Percentiles rank a stretch among this genome's conserved stretches.
phyloP scores from a whole-genome alignment of 768 basidiomycete genomes.

The Tulasnella sp. region DNA sequence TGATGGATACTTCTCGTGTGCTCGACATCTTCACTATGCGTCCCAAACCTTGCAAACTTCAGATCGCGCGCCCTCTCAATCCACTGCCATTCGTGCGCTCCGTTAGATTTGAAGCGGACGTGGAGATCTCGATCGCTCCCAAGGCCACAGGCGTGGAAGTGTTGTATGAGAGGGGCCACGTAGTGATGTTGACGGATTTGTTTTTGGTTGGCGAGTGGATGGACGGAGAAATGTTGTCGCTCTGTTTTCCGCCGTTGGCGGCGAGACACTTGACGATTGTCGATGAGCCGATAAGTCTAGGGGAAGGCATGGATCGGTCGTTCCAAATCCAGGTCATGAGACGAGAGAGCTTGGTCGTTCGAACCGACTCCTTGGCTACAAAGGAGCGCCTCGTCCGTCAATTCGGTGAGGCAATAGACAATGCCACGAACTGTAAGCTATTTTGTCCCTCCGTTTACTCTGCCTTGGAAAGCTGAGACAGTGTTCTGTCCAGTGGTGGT shows the following conservation, averaged over 20 bases:
- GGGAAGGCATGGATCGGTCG: constrained; percentile 49
- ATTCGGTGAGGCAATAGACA: constrained; percentile 42
- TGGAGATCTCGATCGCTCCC: constrained; percentile 66
- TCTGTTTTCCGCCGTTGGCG: constrained; percentile 89
- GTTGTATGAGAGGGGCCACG: constrained; percentile 62
- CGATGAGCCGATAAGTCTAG: constrained; percentile 39
- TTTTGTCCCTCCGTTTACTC: background rate
- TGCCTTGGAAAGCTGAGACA: background rate
- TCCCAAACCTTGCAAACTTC: constrained; percentile 85
- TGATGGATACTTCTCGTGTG: constrained; percentile 65
- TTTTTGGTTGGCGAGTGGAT: constrained; percentile 87
- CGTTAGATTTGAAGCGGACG: constrained; percentile 61
- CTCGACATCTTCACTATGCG: constrained; percentile 95
- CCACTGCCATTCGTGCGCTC: constrained; percentile 63
- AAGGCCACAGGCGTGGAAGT: constrained; percentile 60
- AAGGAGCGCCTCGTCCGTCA: constrained; percentile 57
- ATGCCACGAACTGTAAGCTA: constrained; percentile 44
- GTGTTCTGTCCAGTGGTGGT: background rate
- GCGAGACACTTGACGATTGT: constrained; percentile 80
- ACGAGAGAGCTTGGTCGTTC: constrained; percentile 70
- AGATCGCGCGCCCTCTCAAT: constrained; percentile 64
- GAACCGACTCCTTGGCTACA: constrained; percentile 44
- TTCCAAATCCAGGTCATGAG: constrained; percentile 75
- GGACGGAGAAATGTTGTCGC: constrained; percentile 69
- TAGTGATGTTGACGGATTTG: constrained; percentile 86